Base-by-base conservation (phyloP, 257 asterid genomes). In the Ligustrum vulgare region DNA sequence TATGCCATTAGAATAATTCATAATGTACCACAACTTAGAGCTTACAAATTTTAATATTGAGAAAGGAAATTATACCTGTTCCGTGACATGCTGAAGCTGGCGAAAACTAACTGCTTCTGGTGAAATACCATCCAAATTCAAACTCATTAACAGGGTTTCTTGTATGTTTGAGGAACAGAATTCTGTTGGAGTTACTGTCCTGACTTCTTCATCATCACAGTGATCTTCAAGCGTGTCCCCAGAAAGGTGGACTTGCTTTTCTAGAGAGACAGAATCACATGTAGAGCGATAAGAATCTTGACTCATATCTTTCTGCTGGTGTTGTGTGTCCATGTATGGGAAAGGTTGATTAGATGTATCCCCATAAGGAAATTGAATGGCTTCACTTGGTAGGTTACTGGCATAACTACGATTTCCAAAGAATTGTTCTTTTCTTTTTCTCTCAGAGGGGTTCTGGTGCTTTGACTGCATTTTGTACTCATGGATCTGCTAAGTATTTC, bases 11-110 rank as follows among this genome's bases (percentile, higher is more conserved):
- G 66, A 68, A 54, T 68, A 65, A 66, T 39, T 67, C 22, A 9
- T 49, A 67, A 34, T 36, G 34, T 54, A n/a, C 5, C 64, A 33
- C 16, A 58, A 58, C 12, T 33, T 6, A 60, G 58, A 68, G 47
- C 25, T 23, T 20, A 22, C 51, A 69, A 18, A 41, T 22, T 67
- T 65, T 41, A 60, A 34, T 56, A 11, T 71, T 6, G 43, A 15
- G 37, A 79, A 68, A 54, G 31, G 70, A 74, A 65, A 73, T 39
- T 66, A 32, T 92, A 94, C 98, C 98, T 88, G 91, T 80, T 86
- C 89, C 90, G 84, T 85, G 72, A 86, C 93, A 69, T 77, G 90
- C 82, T 87, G 95, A 82, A 92, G 96, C 87, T 92, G 95, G 82
- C 74, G 84, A 85, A 92, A 87, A 81, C 96, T 84, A 36, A 85